These are phyloP conservation scores for Trichoderma orchidacearum DNA, from an alignment of 495 filamentous ascomycete species.

Conservation along the genomic window DNA sequence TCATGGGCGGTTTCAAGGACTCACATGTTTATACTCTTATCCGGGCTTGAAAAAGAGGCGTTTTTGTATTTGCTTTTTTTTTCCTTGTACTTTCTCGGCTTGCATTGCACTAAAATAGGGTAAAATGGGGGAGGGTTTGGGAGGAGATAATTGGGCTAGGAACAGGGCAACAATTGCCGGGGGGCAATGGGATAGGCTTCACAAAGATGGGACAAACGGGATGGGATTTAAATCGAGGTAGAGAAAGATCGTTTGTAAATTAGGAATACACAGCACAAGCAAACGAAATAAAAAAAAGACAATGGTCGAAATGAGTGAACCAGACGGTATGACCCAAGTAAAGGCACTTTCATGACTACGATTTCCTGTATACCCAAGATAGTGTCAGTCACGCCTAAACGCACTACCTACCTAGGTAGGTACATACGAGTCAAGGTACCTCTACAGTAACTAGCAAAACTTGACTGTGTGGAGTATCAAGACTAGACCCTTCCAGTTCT, in stretches of 20 bases:
- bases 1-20: not conserved
- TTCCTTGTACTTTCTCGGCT: not conserved
- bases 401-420: too few relatives aligned
- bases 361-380: too few relatives aligned
- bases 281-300: not conserved
- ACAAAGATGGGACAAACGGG: not conserved
- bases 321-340: too few relatives aligned
- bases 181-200: not conserved
- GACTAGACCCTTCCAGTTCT: too few relatives aligned
- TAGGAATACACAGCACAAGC: not conserved
- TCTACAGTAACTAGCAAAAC: too few relatives aligned
- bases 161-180: not conserved
- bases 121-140: not conserved
- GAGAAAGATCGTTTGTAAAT: not conserved
- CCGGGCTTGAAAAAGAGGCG: not conserved
- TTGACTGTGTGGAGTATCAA: too few relatives aligned
- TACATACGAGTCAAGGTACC: too few relatives aligned
- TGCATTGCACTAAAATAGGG: not conserved
- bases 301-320: not conserved
- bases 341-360: too few relatives aligned
- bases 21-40: not conserved
- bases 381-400: too few relatives aligned
- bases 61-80: not conserved
- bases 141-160: not conserved
- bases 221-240: not conserved